These are phyloP conservation scores for Monilinia polystroma DNA, from an alignment of 2,329 filamentous ascomycete species.

Conservation along the genomic window DNA sequence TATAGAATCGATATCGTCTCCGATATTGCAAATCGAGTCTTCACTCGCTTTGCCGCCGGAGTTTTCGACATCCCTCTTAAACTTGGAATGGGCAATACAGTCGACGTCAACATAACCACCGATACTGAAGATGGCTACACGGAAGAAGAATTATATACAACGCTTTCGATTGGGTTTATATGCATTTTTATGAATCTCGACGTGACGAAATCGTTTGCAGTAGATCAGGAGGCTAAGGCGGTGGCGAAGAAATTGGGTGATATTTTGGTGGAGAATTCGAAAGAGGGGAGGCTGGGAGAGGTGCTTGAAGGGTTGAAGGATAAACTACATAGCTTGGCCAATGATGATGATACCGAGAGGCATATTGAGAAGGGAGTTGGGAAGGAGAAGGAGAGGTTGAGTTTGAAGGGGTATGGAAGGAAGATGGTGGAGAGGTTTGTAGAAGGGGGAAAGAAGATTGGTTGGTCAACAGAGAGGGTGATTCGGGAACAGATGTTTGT, in stretches of 20 bases:
- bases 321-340: neutral
- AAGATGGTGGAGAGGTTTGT: conserved; percentile 64
- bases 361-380: conserved; percentile 43
- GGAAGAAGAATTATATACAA: conserved; percentile 33
- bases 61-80: conserved; percentile 51
- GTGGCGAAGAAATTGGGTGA: conserved; percentile 59
- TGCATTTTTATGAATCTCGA: conserved; percentile 64
- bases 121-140: conserved; percentile 14
- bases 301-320: conserved; percentile 5
- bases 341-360: conserved; percentile 34
- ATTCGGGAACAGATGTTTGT: conserved; percentile 44
- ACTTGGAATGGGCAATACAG: conserved; percentile 12
- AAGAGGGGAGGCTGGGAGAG: conserved; percentile 49
- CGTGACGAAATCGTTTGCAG: conserved; percentile 56
- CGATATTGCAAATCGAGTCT: conserved; percentile 54
- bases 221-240: conserved; percentile 57
- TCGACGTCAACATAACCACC: conserved; percentile 31
- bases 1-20: conserved; percentile 62
- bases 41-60: conserved; percentile 52
- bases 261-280: conserved; percentile 64
- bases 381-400: conserved; percentile 46
- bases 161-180: conserved; percentile 62
- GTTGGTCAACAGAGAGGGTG: conserved; percentile 60
- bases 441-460: conserved; percentile 50
- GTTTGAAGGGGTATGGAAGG: conserved; percentile 63